Evolutionary conservation across 306 rosid genomes (phyloP).

Genomic region (Quillaja saponaria): DNA sequence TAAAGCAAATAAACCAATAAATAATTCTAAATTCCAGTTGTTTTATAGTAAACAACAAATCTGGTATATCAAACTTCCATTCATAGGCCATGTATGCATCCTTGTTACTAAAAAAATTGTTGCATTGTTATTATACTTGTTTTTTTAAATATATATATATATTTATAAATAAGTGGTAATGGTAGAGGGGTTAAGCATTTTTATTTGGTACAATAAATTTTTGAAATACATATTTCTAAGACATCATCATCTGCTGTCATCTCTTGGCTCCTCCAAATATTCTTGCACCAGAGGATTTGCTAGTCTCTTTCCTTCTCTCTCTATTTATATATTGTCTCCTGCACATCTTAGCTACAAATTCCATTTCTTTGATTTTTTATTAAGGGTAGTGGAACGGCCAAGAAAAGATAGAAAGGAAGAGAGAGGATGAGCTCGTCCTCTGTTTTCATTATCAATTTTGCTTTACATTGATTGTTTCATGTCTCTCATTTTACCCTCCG

Average conservation of each 20-base stretch:
- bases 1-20: no score
- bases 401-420: slow-evolving; percentile 51
- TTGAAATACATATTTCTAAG: slow-evolving; percentile 1
- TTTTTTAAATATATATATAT: neutral
- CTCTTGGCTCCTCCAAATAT: slow-evolving; percentile 77
- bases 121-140: neutral
- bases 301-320: slow-evolving; percentile 44
- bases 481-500: slow-evolving; percentile 46
- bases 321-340: slow-evolving; percentile 46
- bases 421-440: slow-evolving; percentile 73
- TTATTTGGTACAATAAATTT: no score
- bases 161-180: neutral
- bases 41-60: no score
- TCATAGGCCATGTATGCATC: no score
- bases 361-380: slow-evolving; percentile 73
- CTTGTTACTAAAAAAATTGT: no score
- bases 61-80: no score
- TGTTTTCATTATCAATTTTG: slow-evolving; percentile 65
- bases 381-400: slow-evolving; percentile 80
- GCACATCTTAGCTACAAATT: slow-evolving; percentile 53
- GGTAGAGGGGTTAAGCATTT: neutral
- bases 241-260: slow-evolving; percentile 38
- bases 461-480: slow-evolving; percentile 50
- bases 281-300: slow-evolving; percentile 79
- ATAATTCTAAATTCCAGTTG: no score